These are phyloP conservation scores for Delitschia confertaspora DNA, from an alignment of 495 filamentous ascomycete species.

Conservation along the genomic window DNA sequence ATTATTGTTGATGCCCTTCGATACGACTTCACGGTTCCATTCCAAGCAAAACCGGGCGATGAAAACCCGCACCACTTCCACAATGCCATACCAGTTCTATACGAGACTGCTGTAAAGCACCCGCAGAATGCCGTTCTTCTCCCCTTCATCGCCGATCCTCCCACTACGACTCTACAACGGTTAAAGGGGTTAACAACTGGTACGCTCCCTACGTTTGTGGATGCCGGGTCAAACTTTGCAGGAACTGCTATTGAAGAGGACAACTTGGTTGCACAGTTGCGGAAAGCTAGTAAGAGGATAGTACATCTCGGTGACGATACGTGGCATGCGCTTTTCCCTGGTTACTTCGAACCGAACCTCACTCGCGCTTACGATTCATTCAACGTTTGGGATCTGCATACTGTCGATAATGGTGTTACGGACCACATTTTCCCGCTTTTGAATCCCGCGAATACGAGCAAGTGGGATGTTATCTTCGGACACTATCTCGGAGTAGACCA, in stretches of 20 bases:
- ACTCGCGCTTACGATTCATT: slow-evolving; percentile 88
- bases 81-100: slow-evolving; percentile 75
- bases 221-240: slow-evolving; percentile 89
- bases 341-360: slow-evolving; percentile 76
- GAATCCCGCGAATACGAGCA: slow-evolving; percentile 46
- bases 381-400: slow-evolving; percentile 96
- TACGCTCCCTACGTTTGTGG: slow-evolving; percentile 88
- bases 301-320: slow-evolving; percentile 96
- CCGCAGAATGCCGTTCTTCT: slow-evolving; percentile 80
- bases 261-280: slow-evolving; percentile 79
- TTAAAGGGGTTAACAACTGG: slow-evolving; percentile 93
- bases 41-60: slow-evolving; percentile 42
- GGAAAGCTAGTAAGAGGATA: slow-evolving; percentile 67
- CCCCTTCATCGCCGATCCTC: slow-evolving; percentile 95
- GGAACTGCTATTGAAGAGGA: slow-evolving; percentile 97
- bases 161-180: slow-evolving; percentile 84
- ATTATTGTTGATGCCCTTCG: slow-evolving; percentile 89
- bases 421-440: slow-evolving; percentile 85
- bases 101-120: slow-evolving; percentile 62
- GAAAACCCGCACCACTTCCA: slow-evolving; percentile 64
- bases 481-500: slow-evolving; percentile 96
- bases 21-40: slow-evolving; percentile 93
- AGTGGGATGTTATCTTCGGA: slow-evolving; percentile 89
- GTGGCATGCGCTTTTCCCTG: slow-evolving; percentile 87
- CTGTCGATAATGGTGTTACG: slow-evolving; percentile 91